A percentile compares a stretch with the other conserved stretches of the same genome.
These are phyloP conservation scores for Triticum timopheevii DNA, from an alignment of 176 grass and related monocot genomes.

Conservation along the genomic window DNA sequence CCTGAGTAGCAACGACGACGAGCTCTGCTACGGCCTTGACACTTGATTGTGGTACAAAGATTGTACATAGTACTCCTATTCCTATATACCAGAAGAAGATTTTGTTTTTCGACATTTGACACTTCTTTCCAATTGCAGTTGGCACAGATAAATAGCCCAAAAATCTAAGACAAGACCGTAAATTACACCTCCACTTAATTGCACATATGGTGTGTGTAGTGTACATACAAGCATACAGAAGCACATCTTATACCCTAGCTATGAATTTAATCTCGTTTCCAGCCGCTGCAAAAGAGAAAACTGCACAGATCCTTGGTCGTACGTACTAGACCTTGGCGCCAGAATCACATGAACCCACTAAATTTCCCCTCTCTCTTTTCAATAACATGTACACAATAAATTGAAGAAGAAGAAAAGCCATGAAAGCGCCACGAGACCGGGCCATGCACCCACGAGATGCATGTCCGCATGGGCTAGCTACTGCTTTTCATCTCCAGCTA, in stretches of 20 bases:
- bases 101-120: background rate
- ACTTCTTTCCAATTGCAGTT: constrained; percentile 19
- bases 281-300: constrained; percentile 1
- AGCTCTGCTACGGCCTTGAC: too few species aligned
- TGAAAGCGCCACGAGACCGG: constrained; percentile 6
- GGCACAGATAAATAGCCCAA: background rate
- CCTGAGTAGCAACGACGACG: too few species aligned
- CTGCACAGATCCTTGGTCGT: background rate
- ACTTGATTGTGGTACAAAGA: too few species aligned
- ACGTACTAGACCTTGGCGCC: background rate
- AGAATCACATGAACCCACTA: background rate
- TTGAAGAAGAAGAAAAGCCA: background rate
- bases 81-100: background rate
- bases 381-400: constrained; percentile 32
- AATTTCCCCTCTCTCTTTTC: background rate
- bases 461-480: background rate
- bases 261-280: background rate
- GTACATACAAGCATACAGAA: background rate
- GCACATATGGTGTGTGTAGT: background rate
- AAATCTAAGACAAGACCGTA: background rate
- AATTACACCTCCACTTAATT: background rate
- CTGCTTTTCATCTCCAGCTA: background rate
- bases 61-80: too few species aligned
- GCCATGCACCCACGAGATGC: constrained; percentile 20
- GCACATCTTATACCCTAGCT: constrained; percentile 1